Conservation (phyloP, 768 basidiomycete genomes). For the Leucocoprinus birnbaumii region DNA sequence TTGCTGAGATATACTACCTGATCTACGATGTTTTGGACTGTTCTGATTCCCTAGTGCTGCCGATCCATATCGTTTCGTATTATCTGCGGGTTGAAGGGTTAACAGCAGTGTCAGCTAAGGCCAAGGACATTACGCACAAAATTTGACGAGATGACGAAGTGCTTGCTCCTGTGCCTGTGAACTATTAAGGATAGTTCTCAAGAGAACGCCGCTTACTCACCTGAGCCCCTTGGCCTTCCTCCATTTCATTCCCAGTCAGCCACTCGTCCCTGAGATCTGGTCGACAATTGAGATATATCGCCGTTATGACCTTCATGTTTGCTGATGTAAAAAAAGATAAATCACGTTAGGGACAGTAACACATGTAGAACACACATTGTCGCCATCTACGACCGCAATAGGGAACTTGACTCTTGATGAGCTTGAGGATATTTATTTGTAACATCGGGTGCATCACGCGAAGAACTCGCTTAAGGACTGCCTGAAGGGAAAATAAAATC, state of each 20-base stretch:
- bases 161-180: slow-evolving; percentile 91
- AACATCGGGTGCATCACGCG: slow-evolving; percentile 92
- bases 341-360: background rate
- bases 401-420: slow-evolving; percentile 98
- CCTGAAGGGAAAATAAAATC: slow-evolving; percentile 41
- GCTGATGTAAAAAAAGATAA: slow-evolving; percentile 43
- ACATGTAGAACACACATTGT: slow-evolving; percentile 62
- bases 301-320: slow-evolving; percentile 99
- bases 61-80: slow-evolving; percentile 84
- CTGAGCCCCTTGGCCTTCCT: slow-evolving; percentile 89
- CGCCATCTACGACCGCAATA: slow-evolving; percentile 98
- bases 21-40: slow-evolving; percentile 62
- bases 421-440: slow-evolving; percentile 91
- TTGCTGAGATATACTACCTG: slow-evolving; percentile 81
- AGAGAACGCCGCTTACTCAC: slow-evolving; percentile 34
- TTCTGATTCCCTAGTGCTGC: slow-evolving; percentile 50
- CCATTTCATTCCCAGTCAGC: slow-evolving; percentile 90
- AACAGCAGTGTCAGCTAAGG: background rate
- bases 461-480: slow-evolving; percentile 92
- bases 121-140: slow-evolving; percentile 58
- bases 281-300: slow-evolving; percentile 95
- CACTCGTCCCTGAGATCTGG: slow-evolving; percentile 98
- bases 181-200: slow-evolving; percentile 2
- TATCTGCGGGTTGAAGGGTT: slow-evolving; percentile 48
- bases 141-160: slow-evolving; percentile 88